Evolutionary conservation across 2,329 filamentous ascomycete genomes (phyloP).

Genomic region (Cercospora sesami): DNA sequence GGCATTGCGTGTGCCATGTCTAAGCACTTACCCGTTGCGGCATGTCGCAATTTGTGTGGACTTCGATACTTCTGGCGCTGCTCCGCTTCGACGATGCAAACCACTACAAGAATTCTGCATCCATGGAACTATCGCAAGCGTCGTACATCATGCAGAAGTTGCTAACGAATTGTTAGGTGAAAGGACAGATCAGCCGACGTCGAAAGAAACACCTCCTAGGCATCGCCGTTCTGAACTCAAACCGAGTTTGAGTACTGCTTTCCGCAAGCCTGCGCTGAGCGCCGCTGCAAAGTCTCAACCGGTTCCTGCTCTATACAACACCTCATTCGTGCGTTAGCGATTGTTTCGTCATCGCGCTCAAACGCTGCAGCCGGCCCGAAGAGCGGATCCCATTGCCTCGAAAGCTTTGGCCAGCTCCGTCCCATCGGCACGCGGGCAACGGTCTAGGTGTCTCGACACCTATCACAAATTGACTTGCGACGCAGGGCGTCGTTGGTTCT

Average conservation of each 20-base stretch:
- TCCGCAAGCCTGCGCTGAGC: conserved; percentile 22
- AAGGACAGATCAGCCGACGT: conserved; percentile 19
- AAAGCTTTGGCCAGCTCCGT: conserved; percentile 17
- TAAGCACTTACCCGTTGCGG: background rate
- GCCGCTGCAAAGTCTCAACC: conserved; percentile 13
- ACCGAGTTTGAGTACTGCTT: conserved; percentile 27
- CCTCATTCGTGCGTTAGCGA: conserved; percentile 30
- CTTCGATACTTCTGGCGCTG: background rate
- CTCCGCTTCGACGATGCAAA: background rate
- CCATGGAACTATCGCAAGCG: background rate
- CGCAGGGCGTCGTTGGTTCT: background rate
- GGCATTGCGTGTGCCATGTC: background rate
- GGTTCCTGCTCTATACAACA: background rate
- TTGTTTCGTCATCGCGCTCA: conserved; percentile 20
- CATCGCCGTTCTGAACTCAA: conserved; percentile 28
- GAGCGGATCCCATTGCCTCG: conserved; percentile 16
- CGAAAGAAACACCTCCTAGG: conserved; percentile 25
- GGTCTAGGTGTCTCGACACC: background rate
- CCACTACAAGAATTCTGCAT: background rate
- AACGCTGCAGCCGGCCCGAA: conserved; percentile 25
- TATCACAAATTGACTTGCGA: background rate
- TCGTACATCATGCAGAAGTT: background rate
- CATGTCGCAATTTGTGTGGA: background rate
- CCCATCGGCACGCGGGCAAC: conserved; percentile 9
- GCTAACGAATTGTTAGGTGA: conserved; percentile 20